Base-by-base conservation (phyloP, 352 stramenopile genomes). In the Phytophthora macrochlamydospora region DNA sequence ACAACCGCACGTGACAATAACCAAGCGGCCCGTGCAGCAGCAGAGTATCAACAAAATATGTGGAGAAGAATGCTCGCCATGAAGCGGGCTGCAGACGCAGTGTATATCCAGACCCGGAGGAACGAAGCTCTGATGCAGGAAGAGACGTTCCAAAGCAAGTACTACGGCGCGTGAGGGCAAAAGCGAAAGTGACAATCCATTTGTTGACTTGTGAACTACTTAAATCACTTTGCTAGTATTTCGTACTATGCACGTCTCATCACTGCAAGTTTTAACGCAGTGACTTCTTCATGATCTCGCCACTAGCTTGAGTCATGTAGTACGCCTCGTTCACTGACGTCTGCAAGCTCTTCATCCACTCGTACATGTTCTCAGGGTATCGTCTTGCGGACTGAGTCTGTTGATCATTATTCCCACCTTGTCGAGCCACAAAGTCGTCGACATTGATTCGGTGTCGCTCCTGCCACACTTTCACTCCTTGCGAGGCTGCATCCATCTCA, bases 271-370 rank as follows among this genome's bases (percentile, higher is more conserved):
- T 24, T 24, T 68, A 74, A 32, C 52, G 57, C 59, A 76, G 71
- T 43, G 66, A 67, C 46, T 65, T 71, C 33, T 73, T 69, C 73
- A 87, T 83, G 40, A 83, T 63, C 56, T 79, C 65, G 37, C 74
- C 69, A 56, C 82, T 85, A 9, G 76, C 78, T 40, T 76, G 78
- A 12, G 76, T 73, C 28, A 78, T 78, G 50, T 59, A 52, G 50
- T 83, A 84, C 32, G 65, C 76, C 53, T 81, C 55, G 37, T 87
- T 70, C 6, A 66, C 70, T 1, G 70, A 74, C 4, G 52, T 71
- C 32, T 87, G 76, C 6, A 87, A 57, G 28, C 64, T 73, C 52
- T 70, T 66, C 49, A 87, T 83, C 69, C 60, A 71, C 46, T 74
- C 60, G 9, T 71, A 29, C 65, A 74, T 66, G 35, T 51, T 66